Conservation (phyloP, 257 asterid genomes). For the Craterostigma plantagineum region DNA sequence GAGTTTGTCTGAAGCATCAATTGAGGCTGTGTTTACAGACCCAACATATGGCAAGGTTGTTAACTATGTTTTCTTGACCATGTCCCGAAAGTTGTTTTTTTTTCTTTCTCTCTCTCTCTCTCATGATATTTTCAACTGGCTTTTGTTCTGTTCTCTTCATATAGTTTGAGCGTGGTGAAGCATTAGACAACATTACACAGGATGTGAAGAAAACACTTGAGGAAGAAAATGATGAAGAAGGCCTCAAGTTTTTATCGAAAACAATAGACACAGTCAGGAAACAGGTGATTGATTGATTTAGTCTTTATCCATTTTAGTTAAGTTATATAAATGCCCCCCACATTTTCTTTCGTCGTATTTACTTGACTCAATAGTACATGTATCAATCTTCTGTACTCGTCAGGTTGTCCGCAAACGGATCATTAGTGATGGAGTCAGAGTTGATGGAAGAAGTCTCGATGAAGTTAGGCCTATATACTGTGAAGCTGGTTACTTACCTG, state of each 20-base stretch:
- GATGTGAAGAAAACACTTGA: conserved; percentile 52
- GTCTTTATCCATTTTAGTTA: too few relatives aligned
- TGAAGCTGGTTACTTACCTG: conserved; percentile 79
- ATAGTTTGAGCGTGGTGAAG: conserved; percentile 93
- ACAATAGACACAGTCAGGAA: conserved; percentile 81
- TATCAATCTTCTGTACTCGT: conserved; percentile 13
- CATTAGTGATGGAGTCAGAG: conserved; percentile 67
- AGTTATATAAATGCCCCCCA: conserved; percentile 2
- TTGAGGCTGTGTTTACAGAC: conserved; percentile 79
- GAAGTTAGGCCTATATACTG: conserved; percentile 86
- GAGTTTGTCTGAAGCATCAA: conserved; percentile 65
- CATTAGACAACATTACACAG: conserved; percentile 66
- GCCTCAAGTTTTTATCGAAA: conserved; percentile 59
- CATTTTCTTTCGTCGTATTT: conserved; percentile 4
- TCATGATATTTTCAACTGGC: conserved; percentile 8
- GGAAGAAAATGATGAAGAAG: conserved; percentile 78
- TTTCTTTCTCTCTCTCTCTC: too few relatives aligned
- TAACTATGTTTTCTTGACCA: conserved; percentile 2
- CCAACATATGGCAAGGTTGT: conserved; percentile 87
- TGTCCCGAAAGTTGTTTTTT: conserved; percentile 2
- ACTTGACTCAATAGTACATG: conserved; percentile 3
- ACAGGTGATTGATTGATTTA: conserved; percentile 30
- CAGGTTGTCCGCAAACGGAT: conserved; percentile 89
- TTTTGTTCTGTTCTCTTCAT: conserved; percentile 9
- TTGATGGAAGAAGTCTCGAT: conserved; percentile 84